Evolutionary conservation across 2,329 filamentous ascomycete genomes (phyloP).

Genomic region (Elsinoe australis): DNA sequence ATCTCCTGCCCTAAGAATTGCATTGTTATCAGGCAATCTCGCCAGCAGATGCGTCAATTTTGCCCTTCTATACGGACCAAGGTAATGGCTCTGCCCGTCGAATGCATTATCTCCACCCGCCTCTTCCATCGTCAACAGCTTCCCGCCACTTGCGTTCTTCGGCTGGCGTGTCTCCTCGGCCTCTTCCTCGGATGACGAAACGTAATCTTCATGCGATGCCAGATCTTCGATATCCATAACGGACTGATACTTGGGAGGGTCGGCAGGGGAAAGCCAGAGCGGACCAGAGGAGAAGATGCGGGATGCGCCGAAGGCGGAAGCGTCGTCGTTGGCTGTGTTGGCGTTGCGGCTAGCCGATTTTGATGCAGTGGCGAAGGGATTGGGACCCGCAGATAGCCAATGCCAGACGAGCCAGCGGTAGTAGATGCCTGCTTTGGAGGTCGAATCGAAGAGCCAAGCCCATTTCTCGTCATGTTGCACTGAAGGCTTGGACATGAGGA

Average conservation of each 20-base stretch:
- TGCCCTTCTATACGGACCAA: conserved; percentile 76
- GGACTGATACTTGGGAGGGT: conserved; percentile 74
- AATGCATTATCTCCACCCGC: conserved; percentile 24
- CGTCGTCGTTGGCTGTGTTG: conserved; percentile 18
- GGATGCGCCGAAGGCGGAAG: conserved; percentile 38
- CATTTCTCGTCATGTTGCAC: conserved; percentile 84
- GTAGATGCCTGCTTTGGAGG: conserved; percentile 72
- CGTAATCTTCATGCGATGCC: conserved; percentile 74
- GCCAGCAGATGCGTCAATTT: conserved; percentile 78
- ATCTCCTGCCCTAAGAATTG: conserved; percentile 72
- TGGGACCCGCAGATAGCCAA: conserved; percentile 20
- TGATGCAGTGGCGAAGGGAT: too few species aligned
- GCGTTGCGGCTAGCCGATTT: too few species aligned
- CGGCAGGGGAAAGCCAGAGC: conserved; percentile 68
- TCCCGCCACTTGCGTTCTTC: background rate
- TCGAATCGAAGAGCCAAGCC: conserved; percentile 87
- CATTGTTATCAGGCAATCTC: conserved; percentile 67
- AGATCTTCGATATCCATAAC: conserved; percentile 70
- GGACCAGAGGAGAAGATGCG: conserved; percentile 65
- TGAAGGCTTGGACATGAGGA: conserved; percentile 78
- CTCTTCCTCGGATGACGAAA: conserved; percentile 79
- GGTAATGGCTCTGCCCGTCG: conserved; percentile 51
- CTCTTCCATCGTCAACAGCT: conserved; percentile 17
- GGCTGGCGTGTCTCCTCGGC: conserved; percentile 39
- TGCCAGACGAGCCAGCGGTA: conserved; percentile 92